These are phyloP conservation scores for Glycine tomentella DNA, from an alignment of 306 rosid species.

Conservation along the genomic window DNA sequence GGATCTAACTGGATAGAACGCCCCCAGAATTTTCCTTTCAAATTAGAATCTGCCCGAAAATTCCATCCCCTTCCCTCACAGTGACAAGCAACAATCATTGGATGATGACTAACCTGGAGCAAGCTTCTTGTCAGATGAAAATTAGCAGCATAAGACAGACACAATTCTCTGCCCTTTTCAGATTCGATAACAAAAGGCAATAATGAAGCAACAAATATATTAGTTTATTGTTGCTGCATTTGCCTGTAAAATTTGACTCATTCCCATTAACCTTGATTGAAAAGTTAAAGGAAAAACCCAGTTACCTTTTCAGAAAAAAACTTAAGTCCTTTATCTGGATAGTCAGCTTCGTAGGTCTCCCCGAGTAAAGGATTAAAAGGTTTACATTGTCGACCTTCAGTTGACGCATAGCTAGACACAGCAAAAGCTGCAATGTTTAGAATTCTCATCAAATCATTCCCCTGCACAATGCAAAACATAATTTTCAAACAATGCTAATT, in stretches of 20 bases:
- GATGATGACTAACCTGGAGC: slow-evolving; percentile 97
- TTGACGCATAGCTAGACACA: slow-evolving; percentile 96
- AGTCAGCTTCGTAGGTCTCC: slow-evolving; percentile 97
- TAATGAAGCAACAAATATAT: slow-evolving; percentile 18
- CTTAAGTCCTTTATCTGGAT: slow-evolving; percentile 93
- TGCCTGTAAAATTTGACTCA: slow-evolving; percentile 11
- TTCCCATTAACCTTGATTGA: slow-evolving; percentile 16
- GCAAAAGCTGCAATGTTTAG: slow-evolving; percentile 93
- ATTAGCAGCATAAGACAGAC: slow-evolving; percentile 40
- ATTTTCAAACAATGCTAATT: slow-evolving; percentile 40
- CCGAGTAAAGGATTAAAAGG: slow-evolving; percentile 99
- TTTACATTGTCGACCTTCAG: slow-evolving; percentile 98
- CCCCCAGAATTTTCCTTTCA: slow-evolving; percentile 98
- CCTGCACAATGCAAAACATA: slow-evolving; percentile 73
- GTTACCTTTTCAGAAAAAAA: slow-evolving; percentile 94
- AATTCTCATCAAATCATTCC: slow-evolving; percentile 95
- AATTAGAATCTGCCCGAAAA: slow-evolving; percentile 98
- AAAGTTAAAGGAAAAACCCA: slow-evolving; percentile 35
- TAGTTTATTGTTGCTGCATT: slow-evolving; percentile 11
- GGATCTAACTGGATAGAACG: slow-evolving; percentile 98
- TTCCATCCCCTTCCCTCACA: slow-evolving; percentile 96
- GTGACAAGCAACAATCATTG: slow-evolving; percentile 97
- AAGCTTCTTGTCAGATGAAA: slow-evolving; percentile 57
- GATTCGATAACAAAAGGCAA: slow-evolving; percentile 18
- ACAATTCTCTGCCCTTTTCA: slow-evolving; percentile 29